phyloP scores from a whole-genome alignment of 2,329 filamentous ascomycete species.

The Apiospora arundinis region DNA sequence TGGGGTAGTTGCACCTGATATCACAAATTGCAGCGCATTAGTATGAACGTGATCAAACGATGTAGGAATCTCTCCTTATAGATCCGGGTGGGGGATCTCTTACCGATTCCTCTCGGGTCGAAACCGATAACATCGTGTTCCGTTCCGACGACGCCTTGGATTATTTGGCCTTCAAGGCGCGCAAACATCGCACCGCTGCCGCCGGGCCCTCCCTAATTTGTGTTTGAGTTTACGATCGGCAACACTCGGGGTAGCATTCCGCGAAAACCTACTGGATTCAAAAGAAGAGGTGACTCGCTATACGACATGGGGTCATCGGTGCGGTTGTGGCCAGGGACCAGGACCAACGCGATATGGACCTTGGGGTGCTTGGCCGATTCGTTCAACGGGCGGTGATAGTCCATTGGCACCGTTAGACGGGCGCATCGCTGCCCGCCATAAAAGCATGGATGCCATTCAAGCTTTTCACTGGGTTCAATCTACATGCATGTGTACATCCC shows the following conservation, averaged over 20 bases:
- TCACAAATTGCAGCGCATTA: slow-evolving; percentile 32
- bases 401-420: slow-evolving; percentile 54
- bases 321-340: slow-evolving; percentile 41
- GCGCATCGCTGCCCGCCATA: slow-evolving; percentile 42
- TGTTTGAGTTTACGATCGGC: neutral
- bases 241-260: neutral
- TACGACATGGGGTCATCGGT: slow-evolving; percentile 37
- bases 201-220: slow-evolving; percentile 48
- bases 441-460: slow-evolving; percentile 51
- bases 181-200: slow-evolving; percentile 46
- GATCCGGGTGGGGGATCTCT: neutral
- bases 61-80: neutral
- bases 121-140: slow-evolving; percentile 51
- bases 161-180: slow-evolving; percentile 29
- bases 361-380: slow-evolving; percentile 40
- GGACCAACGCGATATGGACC: slow-evolving; percentile 46
- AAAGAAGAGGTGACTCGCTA: slow-evolving; percentile 47
- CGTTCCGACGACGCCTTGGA: slow-evolving; percentile 46
- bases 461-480: slow-evolving; percentile 52
- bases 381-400: slow-evolving; percentile 50
- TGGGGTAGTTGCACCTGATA: slow-evolving; percentile 42
- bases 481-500: slow-evolving; percentile 29
- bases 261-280: slow-evolving; percentile 44
- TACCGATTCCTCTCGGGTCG: slow-evolving; percentile 20
- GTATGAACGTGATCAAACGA: neutral